Evolutionary conservation across 176 grass and related monocot genomes (phyloP).

Genomic region (Neostapfia colusana): DNA sequence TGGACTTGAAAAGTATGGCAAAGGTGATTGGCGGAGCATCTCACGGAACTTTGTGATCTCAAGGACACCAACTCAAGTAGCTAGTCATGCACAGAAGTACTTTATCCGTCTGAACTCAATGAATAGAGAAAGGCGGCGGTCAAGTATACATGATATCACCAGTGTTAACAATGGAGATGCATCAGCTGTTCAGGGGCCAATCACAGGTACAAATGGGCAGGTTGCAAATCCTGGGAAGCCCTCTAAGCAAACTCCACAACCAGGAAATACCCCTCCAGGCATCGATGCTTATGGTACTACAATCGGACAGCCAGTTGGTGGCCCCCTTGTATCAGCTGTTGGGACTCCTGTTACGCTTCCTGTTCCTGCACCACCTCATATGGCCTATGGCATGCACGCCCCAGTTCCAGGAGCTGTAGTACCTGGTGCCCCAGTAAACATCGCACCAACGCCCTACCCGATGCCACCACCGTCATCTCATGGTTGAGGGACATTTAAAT

Average conservation of each 20-base stretch:
- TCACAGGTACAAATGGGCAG: slow-evolving; percentile 64
- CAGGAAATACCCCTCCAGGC: slow-evolving; percentile 44
- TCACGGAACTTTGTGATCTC: slow-evolving; percentile 98
- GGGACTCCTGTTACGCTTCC: slow-evolving; percentile 82
- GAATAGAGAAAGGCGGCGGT: slow-evolving; percentile 85
- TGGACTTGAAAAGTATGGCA: slow-evolving; percentile 93
- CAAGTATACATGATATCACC: slow-evolving; percentile 96
- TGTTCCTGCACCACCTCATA: slow-evolving; percentile 58
- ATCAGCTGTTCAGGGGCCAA: slow-evolving; percentile 50
- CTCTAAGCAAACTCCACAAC: slow-evolving; percentile 55
- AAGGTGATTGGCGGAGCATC: slow-evolving; percentile 98
- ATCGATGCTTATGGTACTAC: slow-evolving; percentile 64
- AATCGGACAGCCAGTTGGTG: slow-evolving; percentile 83
- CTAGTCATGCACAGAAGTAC: slow-evolving; percentile 95
- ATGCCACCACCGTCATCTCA: slow-evolving; percentile 64
- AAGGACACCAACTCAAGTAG: slow-evolving; percentile 90
- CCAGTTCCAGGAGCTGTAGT: slow-evolving; percentile 59
- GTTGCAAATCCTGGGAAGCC: slow-evolving; percentile 50
- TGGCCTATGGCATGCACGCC: slow-evolving; percentile 61
- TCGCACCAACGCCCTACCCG: slow-evolving; percentile 51
- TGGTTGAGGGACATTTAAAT: slow-evolving; percentile 43
- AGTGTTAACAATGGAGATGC: slow-evolving; percentile 62
- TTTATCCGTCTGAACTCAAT: slow-evolving; percentile 90
- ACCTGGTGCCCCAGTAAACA: slow-evolving; percentile 61
- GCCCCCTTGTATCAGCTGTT: slow-evolving; percentile 66